Evolutionary conservation across 139 green algal genomes (phyloP).

Genomic region (Chlamydomonas urium): DNA sequence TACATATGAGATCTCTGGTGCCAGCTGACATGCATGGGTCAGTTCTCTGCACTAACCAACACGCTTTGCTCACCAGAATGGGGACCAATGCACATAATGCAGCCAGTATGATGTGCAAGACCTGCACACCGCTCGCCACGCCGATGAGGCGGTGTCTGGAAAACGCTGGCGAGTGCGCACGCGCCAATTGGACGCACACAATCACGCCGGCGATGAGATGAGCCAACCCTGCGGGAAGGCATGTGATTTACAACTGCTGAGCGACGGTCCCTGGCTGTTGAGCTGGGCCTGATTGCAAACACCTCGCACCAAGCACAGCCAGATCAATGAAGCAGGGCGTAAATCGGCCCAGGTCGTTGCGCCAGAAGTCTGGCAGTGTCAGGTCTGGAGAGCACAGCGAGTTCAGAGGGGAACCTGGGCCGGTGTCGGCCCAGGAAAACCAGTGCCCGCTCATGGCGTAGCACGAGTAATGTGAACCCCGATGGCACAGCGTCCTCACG

Average conservation of each 20-base stretch:
- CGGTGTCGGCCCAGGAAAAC: too few relatives aligned
- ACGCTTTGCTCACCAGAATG: too few relatives aligned
- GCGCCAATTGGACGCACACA: neutral
- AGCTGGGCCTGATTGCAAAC: neutral
- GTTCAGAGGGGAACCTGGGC: neutral
- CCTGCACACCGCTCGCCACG: neutral
- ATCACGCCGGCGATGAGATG: neutral
- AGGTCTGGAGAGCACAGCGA: neutral
- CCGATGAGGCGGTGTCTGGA: neutral
- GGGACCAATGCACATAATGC: neutral
- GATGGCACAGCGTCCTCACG: too few relatives aligned
- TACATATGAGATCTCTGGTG: too few relatives aligned
- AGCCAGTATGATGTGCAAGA: neutral
- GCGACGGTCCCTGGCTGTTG: neutral
- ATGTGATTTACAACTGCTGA: neutral
- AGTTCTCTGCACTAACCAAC: too few relatives aligned
- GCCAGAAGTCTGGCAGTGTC: neutral
- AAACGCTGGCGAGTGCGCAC: neutral
- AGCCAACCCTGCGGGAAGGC: neutral
- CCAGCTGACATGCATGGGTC: too few relatives aligned
- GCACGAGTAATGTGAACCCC: too few relatives aligned
- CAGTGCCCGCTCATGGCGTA: too few relatives aligned
- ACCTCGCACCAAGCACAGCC: neutral
- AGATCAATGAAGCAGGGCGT: conserved; percentile 4
- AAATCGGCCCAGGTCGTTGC: neutral